A percentile compares a stretch with the other conserved stretches of the same genome.
phyloP scores from a whole-genome alignment of 2,329 filamentous ascomycete species.

The Coniella lustricola region DNA sequence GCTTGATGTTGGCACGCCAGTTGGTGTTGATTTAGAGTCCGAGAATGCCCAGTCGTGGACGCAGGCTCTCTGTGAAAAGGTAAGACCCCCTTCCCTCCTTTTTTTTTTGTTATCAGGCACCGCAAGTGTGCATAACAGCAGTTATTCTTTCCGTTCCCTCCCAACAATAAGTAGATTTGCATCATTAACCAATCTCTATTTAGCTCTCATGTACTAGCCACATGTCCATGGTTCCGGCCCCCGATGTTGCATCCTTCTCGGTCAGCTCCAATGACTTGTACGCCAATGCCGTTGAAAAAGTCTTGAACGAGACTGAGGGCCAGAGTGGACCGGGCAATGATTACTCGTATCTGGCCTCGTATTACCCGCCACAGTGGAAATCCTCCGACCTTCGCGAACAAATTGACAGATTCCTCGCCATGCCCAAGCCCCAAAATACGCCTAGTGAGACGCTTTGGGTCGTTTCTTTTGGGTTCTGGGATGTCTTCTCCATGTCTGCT shows the following conservation, averaged over 20 bases:
- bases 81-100: constrained; percentile 19
- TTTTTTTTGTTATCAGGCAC: no score
- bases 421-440: constrained; percentile 24
- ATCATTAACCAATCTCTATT: background rate
- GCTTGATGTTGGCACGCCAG: constrained; percentile 36
- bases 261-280: constrained; percentile 50
- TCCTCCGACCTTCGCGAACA: constrained; percentile 38
- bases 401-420: constrained; percentile 38
- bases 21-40: constrained; percentile 15
- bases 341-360: constrained; percentile 35
- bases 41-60: constrained; percentile 35
- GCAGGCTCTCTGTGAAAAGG: constrained; percentile 41
- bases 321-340: constrained; percentile 31
- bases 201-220: constrained; percentile 41
- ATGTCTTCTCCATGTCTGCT: constrained; percentile 45
- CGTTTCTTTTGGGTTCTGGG: constrained; percentile 48
- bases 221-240: constrained; percentile 37
- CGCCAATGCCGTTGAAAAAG: constrained; percentile 34
- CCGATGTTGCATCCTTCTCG: constrained; percentile 43
- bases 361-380: constrained; percentile 34
- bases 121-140: no score
- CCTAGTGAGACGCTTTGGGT: constrained; percentile 46
- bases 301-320: constrained; percentile 26
- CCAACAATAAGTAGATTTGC: no score
- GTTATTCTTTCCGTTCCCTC: no score